A percentile compares a stretch with the other conserved stretches of the same genome.
Conservation (phyloP, 2,329 filamentous ascomycete genomes). For the Rosellinia necatrix region DNA sequence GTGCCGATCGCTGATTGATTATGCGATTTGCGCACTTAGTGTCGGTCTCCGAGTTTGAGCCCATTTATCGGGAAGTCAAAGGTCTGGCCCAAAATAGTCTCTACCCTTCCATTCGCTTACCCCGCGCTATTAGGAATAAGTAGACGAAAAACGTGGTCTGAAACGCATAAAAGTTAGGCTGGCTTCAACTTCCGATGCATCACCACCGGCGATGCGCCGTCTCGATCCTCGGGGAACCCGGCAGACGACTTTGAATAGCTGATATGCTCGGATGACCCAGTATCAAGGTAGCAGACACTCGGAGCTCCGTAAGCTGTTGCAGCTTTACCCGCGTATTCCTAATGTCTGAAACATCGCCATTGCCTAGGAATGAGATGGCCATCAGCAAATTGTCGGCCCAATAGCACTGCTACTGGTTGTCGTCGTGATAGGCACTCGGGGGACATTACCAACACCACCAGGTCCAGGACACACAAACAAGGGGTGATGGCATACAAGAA, state of each 20-base stretch:
- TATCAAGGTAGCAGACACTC: too few species aligned
- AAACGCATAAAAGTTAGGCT: too few species aligned
- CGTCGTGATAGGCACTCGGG: not conserved
- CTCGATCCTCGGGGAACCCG: too few species aligned
- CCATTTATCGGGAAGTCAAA: not conserved
- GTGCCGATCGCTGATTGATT: not conserved
- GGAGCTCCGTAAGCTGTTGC: not conserved
- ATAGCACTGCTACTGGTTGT: not conserved
- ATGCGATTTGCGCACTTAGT: not conserved
- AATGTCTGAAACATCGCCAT: not conserved
- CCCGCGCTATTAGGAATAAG: too few species aligned
- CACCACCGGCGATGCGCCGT: too few species aligned
- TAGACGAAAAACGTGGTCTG: too few species aligned
- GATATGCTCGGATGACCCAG: too few species aligned
- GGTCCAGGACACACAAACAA: slow-evolving; percentile 2
- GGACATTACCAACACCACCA: not conserved
- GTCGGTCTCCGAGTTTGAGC: not conserved
- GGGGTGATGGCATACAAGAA: slow-evolving; percentile 3
- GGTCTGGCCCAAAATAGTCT: too few species aligned
- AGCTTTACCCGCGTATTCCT: not conserved
- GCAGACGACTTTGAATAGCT: too few species aligned
- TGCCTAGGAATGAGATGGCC: not conserved
- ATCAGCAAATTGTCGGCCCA: not conserved
- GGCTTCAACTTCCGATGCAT: too few species aligned
- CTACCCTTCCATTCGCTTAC: too few species aligned